Conservation (phyloP, 331 rosid genomes). For the Pyracantha coccinea region DNA sequence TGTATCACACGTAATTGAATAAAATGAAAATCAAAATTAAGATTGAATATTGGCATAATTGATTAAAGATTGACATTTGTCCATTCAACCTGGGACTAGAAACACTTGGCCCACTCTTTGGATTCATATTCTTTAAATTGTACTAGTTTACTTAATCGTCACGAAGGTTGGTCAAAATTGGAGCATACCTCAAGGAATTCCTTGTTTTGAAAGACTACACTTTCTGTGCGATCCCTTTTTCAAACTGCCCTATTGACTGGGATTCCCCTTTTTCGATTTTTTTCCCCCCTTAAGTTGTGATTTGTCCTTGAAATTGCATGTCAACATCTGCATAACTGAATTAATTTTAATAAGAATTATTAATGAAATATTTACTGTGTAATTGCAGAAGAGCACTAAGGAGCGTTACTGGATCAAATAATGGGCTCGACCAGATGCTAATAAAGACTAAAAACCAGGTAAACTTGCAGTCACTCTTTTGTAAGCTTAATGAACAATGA, state of each 20-base stretch:
- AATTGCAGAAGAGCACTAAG: slow-evolving; percentile 19
- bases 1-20: no score
- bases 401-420: neutral
- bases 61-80: no score
- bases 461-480: neutral
- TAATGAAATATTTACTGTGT: neutral
- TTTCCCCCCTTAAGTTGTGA: neutral
- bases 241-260: neutral
- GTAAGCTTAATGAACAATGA: neutral
- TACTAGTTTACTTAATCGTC: no score
- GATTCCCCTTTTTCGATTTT: neutral
- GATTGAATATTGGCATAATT: no score
- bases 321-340: neutral
- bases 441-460: neutral
- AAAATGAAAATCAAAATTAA: no score
- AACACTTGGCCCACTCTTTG: no score
- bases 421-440: neutral
- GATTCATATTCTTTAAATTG: no score
- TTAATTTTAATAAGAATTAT: no score
- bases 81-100: no score
- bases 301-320: neutral
- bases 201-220: neutral
- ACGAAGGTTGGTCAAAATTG: neutral
- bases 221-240: neutral
- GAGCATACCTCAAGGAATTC: neutral